These are phyloP conservation scores for Scedosporium boydii DNA, from an alignment of 2,329 filamentous ascomycete genomes.

Conservation along the genomic window DNA sequence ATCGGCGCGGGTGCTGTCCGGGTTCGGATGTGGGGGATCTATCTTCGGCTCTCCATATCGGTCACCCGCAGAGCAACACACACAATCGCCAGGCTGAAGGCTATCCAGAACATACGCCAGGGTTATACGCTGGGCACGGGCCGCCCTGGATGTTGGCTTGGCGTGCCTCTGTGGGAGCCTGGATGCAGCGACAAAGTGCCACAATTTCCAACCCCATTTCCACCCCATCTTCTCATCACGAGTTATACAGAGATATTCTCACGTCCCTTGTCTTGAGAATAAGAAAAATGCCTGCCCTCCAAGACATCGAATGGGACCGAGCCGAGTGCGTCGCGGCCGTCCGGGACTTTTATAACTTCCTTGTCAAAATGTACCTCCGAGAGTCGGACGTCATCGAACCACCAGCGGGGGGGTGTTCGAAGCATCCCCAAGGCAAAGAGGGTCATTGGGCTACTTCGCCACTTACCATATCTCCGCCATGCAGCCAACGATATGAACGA, in stretches of 20 bases:
- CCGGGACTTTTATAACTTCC: slow-evolving; percentile 16
- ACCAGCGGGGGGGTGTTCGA: slow-evolving; percentile 16
- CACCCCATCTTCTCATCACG: no score
- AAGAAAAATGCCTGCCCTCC: no score
- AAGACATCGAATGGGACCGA: no score
- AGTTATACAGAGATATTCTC: no score
- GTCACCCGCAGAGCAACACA: slow-evolving; percentile 14
- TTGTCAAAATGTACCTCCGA: slow-evolving; percentile 16
- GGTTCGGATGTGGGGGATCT: not conserved
- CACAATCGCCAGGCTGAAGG: slow-evolving; percentile 10
- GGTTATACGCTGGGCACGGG: slow-evolving; percentile 18
- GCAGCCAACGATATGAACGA: slow-evolving; percentile 7
- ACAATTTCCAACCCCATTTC: no score
- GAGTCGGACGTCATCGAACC: slow-evolving; percentile 15
- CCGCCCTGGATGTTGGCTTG: not conserved
- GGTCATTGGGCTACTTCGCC: slow-evolving; percentile 18
- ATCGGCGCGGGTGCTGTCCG: not conserved
- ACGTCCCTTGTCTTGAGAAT: no score
- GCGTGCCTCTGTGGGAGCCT: slow-evolving; percentile 12
- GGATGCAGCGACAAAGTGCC: no score
- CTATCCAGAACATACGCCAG: slow-evolving; percentile 13
- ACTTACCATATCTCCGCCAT: slow-evolving; percentile 17
- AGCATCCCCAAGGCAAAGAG: slow-evolving; percentile 16
- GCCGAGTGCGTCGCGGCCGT: no score
- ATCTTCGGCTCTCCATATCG: not conserved